Evolutionary conservation across 1,284 basidiomycete genomes (phyloP).

Genomic region (Melanopsichium pennsylvanicum): DNA sequence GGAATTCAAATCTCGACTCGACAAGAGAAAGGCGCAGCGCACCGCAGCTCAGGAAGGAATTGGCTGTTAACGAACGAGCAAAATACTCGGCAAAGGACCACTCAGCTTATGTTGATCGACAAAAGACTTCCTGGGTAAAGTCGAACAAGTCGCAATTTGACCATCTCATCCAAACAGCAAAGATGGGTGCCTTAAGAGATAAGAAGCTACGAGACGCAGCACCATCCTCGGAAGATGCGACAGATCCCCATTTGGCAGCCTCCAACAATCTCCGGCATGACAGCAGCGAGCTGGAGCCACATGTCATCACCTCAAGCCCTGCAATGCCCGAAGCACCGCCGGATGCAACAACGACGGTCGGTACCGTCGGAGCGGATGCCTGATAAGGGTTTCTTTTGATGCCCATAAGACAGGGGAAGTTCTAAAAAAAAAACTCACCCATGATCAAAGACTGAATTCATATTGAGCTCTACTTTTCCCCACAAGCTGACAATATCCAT

Average conservation of each 20-base stretch:
- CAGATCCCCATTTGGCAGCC: neutral
- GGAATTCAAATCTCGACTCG: constrained; percentile 63
- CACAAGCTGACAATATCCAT: too few relatives aligned
- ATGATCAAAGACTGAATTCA: too few relatives aligned
- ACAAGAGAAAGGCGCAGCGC: constrained; percentile 40
- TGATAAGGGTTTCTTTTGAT: too few relatives aligned
- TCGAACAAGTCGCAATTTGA: constrained; percentile 44
- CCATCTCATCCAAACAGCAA: constrained; percentile 31
- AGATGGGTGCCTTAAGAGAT: constrained; percentile 19
- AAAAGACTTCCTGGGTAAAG: constrained; percentile 31
- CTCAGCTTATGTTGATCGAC: constrained; percentile 21
- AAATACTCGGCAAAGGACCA: constrained; percentile 31
- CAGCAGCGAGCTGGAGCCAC: constrained; percentile 1
- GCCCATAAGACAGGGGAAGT: too few relatives aligned
- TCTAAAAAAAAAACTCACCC: too few relatives aligned
- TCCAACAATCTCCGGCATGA: neutral
- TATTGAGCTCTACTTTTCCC: too few relatives aligned
- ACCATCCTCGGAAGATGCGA: neutral
- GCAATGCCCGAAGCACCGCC: neutral
- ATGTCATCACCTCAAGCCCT: constrained; percentile 12
- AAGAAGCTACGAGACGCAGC: constrained; percentile 13
- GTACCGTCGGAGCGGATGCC: neutral
- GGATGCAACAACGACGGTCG: neutral
- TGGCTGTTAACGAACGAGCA: constrained; percentile 52
- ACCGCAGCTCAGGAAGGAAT: constrained; percentile 38